Evolutionary conservation across 2,329 filamentous ascomycete genomes (phyloP), one percentile per base, ranked within the genome.

Genomic region (Trichoderma koningii): DNA sequence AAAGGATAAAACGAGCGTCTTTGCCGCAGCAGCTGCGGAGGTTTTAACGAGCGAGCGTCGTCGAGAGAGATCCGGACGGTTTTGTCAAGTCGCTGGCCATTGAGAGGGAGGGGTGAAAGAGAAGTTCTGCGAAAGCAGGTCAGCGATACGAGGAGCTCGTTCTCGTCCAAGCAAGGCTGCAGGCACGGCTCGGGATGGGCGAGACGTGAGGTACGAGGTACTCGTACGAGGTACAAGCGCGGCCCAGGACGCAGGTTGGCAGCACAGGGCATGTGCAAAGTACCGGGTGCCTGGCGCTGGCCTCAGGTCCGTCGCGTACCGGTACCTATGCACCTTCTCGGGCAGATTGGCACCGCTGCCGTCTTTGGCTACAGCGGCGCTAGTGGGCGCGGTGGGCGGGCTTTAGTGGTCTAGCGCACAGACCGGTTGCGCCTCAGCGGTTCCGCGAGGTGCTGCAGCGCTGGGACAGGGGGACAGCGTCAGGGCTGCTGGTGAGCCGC

Each of bases 1-100:
- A 30, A 48, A 23, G 34, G 17, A 38, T 21, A 48, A 10, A 67
- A 66, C 65, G 65, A 66, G 65, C 55, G 65, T 66, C 65, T 47
- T 47, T 48, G 47, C 65, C 59, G 65, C 65, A 47, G 26, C 34
- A 57, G 60, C 45, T 50, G 62, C 38, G 65, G 47, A 38, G 30
- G 12, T 44, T 38, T 21, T 23, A 64, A 60, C 55, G 55, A 65
- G 62, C 55, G 65, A 63, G 53, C 34, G 60, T 45, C 53, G 61
- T 45, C 55, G 53, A 60, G 51, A 60, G 48, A 60, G 48, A 30
- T 28, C 17, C 17, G 12, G 30, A 50, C 51, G 41, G 34, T 63
- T 53, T 63, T 53, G 55, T 53, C 30, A 38, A 53, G 38, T 50
- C 34, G 34, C 34, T 38, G 10, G 34, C 14, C 34, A 38, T 38